Evolutionary conservation across 225 moss, liverwort and hornwort species (phyloP), one percentile per base, ranked within the genome.

Genomic region (Climacium dendroides): DNA sequence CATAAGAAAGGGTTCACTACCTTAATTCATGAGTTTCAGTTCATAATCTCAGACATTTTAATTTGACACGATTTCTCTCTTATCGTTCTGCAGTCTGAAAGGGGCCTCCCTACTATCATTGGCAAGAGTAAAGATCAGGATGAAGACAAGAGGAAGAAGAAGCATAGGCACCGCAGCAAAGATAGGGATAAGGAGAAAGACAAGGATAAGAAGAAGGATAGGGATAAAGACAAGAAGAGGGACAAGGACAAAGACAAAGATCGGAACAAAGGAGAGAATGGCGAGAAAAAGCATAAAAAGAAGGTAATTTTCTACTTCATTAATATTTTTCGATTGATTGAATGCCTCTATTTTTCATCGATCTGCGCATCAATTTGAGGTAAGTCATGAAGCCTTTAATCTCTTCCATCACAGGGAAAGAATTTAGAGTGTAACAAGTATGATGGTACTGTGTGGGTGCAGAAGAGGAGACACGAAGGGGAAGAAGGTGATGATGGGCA

Each of bases 381-480:
- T 28, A 60, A 67, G 81, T 17, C 78, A 65, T 72, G 77, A 82
- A 81, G 81, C 30, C 58, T 48, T 74, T 79, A 54, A 70, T 55
- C 39, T 85, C 50, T 82, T 63, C 43, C 52, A 41, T 79, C 57
- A 48, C 28, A 70, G 48, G 69, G 61, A 52, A 59, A 34, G 50
- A 64, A 78, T 87, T 73, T 62, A 67, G 67, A 85, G 62, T 55
- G 79, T 87, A 65, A 89, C 82, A 55, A 58, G 50, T 80, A 66
- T 80, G 83, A 82, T 86, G 89, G 30, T 66, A 63, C 54, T 84
- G 45, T 83, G 63, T 87, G 87, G 32, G 43, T 92, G 91, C 91
- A 95, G 95, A 96, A 96, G 90, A 95, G 96, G 91, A 94, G 93
- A 92, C 96, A 96, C 80, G 96, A 96, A 69, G 94, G 92, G 70